phyloP scores from a whole-genome alignment of 108 stramenopile species.

The Discostella stelligeroides region DNA sequence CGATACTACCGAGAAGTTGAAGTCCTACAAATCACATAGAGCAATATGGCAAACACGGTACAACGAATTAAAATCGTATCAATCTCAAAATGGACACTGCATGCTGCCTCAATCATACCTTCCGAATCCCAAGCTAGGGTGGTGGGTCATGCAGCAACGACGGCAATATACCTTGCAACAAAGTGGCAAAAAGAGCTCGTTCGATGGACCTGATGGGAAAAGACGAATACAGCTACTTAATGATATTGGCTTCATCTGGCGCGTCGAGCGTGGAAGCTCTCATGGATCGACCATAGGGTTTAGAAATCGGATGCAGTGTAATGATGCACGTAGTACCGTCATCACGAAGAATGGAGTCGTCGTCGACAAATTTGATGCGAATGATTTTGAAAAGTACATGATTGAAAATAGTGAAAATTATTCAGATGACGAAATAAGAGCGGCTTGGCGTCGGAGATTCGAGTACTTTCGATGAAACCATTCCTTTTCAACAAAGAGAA shows the following conservation, averaged over 20 bases:
- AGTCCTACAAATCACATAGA: conserved; percentile 11
- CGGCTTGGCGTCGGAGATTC: conserved; percentile 25
- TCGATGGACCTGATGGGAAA: conserved; percentile 1
- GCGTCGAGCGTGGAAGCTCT: conserved; percentile 18
- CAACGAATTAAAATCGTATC: conserved; percentile 42
- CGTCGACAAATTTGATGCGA: neutral
- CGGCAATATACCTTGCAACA: conserved; percentile 46
- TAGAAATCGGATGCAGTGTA: neutral
- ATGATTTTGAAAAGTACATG: conserved; percentile 17
- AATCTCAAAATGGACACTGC: conserved; percentile 53
- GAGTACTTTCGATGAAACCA: conserved; percentile 8
- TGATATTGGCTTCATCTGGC: conserved; percentile 31
- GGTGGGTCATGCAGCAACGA: conserved; percentile 65
- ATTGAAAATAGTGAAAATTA: conserved; percentile 2
- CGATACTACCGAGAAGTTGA: neutral
- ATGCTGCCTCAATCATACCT: conserved; percentile 54
- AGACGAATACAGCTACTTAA: conserved; percentile 20
- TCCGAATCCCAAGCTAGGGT: conserved; percentile 43
- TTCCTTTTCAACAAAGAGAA: neutral
- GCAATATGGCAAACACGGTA: conserved; percentile 19
- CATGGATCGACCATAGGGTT: neutral
- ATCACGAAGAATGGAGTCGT: neutral
- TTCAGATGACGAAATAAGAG: conserved; percentile 23
- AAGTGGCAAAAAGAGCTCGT: conserved; percentile 27
- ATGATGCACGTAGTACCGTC: neutral